Evolutionary conservation across 257 asterid genomes (phyloP), one percentile per base, ranked within the genome.

Genomic region (Solanum chilense): DNA sequence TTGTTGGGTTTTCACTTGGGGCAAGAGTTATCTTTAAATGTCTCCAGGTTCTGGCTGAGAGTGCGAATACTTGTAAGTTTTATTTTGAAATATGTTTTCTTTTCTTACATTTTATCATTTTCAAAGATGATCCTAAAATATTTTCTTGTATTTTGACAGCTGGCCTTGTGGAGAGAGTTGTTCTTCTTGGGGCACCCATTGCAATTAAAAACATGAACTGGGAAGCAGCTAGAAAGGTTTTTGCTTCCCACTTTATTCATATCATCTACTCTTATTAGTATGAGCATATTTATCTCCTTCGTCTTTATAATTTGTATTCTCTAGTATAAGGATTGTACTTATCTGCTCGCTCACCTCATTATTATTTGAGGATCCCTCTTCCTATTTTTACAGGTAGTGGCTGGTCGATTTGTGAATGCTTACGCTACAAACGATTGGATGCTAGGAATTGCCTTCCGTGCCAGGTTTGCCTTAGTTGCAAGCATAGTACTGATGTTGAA

Each of bases 121-220:
- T 41, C 64, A 29, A 31, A 25, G 70, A 15, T 60, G 85, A 75
- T 81, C 71, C 70, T 87, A 56, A 87, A 89, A 73, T 86, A 23
- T 62, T 44, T 75, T 62, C 86, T 49, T 69, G 10, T 49, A 66
- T 87, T 86, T 88, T 82, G 69, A 66, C 90, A 97, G 99, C 91
- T 75, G 98, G 98, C 42, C 94, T 95, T 42, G 97, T 97, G 76
- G 99, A 97, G 90, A 93, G 96, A 86, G 99, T 97, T 87, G 94
- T 97, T 87, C 95, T 95, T 89, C 98, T 97, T 88, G 99, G 99
- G 86, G 95, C 99, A 88, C 99, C 99, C n/a, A 90, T 97, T 90
- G 90, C 97, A 62, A 97, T 97, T 74, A 90, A 91, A 89, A 98
- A 95, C 90, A 87, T 92, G 93, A 93, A 97, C 78, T 97, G 99